Percentiles rank a stretch among this genome's conserved stretches.
These are phyloP conservation scores for Hortaea sp. DNA, from an alignment of 2,329 filamentous ascomycete genomes.

Conservation along the genomic window DNA sequence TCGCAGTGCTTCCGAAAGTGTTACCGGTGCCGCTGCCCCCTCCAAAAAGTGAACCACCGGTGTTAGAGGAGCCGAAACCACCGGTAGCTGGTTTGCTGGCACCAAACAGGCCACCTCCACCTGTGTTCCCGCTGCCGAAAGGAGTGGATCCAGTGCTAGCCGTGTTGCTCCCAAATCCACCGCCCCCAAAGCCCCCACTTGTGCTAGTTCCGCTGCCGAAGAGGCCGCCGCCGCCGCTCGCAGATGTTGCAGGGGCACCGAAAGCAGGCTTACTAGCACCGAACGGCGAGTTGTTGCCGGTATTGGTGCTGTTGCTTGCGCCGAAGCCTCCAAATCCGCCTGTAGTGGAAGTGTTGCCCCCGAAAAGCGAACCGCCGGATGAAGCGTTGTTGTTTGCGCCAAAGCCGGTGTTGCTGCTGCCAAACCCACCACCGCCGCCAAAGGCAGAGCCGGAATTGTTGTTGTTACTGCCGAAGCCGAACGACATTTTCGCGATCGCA, in stretches of 20 bases:
- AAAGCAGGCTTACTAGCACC: slow-evolving; percentile 14
- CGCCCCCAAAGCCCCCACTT: slow-evolving; percentile 25
- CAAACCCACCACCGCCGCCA: slow-evolving; percentile 12
- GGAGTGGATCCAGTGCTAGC: slow-evolving; percentile 6
- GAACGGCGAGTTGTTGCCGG: slow-evolving; percentile 5
- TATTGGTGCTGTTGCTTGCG: slow-evolving; percentile 13
- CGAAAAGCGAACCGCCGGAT: slow-evolving; percentile 14
- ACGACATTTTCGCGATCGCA: slow-evolving; percentile 8
- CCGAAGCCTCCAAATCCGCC: slow-evolving; percentile 10
- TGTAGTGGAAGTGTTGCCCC: slow-evolving; percentile 18
- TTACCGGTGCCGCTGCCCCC: slow-evolving; percentile 12
- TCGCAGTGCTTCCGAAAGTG: slow-evolving; percentile 39
- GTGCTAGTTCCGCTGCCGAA: slow-evolving; percentile 18
- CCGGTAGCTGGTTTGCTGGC: slow-evolving; percentile 19
- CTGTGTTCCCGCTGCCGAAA: slow-evolving; percentile 23
- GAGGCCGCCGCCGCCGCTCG: slow-evolving; percentile 22
- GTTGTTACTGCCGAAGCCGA: slow-evolving; percentile 14
- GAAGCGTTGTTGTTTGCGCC: slow-evolving; percentile 13
- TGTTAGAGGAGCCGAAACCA: slow-evolving; percentile 24
- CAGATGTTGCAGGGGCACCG: slow-evolving; percentile 16
- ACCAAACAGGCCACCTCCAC: slow-evolving; percentile 14
- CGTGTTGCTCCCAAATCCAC: slow-evolving; percentile 14
- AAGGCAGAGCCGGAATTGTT: slow-evolving; percentile 6
- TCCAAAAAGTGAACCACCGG: slow-evolving; percentile 24
- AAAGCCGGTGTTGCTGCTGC: slow-evolving; percentile 11